Evolutionary conservation across 768 basidiomycete genomes (phyloP).

Genomic region (Galerina marginata): DNA sequence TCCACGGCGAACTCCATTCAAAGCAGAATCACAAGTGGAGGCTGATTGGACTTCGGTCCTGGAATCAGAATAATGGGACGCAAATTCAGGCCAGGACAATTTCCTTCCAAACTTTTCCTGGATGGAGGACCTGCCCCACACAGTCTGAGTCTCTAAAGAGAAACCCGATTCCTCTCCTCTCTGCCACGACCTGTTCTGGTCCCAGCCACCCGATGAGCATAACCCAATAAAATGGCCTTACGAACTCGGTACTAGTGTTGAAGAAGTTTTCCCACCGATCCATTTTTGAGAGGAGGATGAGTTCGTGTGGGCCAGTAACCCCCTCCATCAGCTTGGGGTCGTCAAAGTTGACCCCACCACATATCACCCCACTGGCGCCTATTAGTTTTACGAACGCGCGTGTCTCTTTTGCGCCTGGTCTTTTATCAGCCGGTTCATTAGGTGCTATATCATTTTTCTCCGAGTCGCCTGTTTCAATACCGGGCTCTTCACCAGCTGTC

Average conservation of each 20-base stretch:
- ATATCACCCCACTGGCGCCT: neutral
- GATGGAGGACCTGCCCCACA: neutral
- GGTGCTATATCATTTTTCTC: no score
- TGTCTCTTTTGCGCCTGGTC: no score
- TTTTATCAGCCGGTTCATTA: no score
- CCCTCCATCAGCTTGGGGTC: neutral
- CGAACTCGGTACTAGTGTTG: neutral
- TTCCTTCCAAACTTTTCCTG: constrained; percentile 6
- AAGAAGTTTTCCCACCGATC: constrained; percentile 1
- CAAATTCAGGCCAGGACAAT: constrained; percentile 1
- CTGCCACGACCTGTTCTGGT: neutral
- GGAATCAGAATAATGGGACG: no score
- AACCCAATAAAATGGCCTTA: constrained; percentile 1
- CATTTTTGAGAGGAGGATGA: neutral
- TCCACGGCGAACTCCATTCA: no score
- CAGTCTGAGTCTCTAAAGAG: constrained; percentile 1
- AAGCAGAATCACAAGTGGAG: no score
- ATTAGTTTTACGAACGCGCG: neutral
- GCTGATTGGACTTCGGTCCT: no score
- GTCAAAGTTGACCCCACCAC: constrained; percentile 4
- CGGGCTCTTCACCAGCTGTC: no score
- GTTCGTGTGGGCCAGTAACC: neutral
- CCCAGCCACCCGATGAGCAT: constrained; percentile 4
- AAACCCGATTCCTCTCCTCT: constrained; percentile 4
- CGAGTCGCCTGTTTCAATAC: no score